Base-by-base conservation (phyloP, 2,329 filamentous ascomycete species). In the Lachnellula willkommii region DNA sequence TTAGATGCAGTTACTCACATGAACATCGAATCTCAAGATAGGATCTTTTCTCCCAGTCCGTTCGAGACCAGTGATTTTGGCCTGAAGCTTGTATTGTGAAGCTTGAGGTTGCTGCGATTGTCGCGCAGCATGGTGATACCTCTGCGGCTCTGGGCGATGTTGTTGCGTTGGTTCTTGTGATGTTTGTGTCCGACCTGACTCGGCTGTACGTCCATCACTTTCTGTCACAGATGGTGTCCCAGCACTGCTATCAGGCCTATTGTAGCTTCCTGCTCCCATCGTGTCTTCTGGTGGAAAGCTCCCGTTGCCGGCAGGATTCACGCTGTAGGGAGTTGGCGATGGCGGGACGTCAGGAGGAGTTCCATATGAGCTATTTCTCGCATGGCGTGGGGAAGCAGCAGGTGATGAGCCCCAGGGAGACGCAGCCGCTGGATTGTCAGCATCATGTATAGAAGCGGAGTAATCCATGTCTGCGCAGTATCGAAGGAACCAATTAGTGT, bases 21-120 rank as follows among this genome's bases (percentile, higher is more conserved):
- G 90, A 61, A 97, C 90, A 74, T 99, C 94, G 70, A 99, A 99
- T 65, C 90, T 84, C 58, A 99, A 74, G 63, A 97, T 91, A 1
- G 92, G 91, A 67, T 99, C 94, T 73, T 97, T 99, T 73, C 95
- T 91, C 59, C 92, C 92, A 4, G 89, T 94, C 57, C 94, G 82
- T 75, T 99, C 94, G 48, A 99, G 77, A 2, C 89, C 91, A 1
- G 92, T 96, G 61, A 99, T 91, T 77, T 97, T 99, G 47, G 89
- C 91, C 70, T 96, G 91, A 39, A 99, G 81, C 73, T 90, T 93
- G 73, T 89, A 92, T 59, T 87, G 83, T 28, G 89, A 86, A 53
- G 83, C 80, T 45, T 82, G 75, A 39, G 71, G 65, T 47, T 71
- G 72, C 51, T 74, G 72, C 51, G 71, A 69, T 53, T 73, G 68